These are phyloP conservation scores for Rhodotorula paludigena DNA, from an alignment of 768 basidiomycete species.

Conservation along the genomic window DNA sequence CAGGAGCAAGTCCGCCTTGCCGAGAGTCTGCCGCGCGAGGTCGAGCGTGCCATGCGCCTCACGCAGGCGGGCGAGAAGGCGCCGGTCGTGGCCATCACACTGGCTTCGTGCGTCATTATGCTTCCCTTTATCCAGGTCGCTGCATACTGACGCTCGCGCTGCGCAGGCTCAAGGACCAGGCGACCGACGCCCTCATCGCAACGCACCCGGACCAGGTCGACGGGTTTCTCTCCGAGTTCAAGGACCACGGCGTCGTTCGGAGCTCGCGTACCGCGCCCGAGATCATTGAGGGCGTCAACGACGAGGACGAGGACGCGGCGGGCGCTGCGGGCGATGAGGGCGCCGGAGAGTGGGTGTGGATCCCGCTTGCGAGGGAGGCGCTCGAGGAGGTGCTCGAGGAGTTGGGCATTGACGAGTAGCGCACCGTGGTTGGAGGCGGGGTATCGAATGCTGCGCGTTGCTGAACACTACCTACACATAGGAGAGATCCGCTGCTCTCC, in stretches of 20 bases:
- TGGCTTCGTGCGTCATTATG: conserved; percentile 13
- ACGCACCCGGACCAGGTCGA: conserved; percentile 78
- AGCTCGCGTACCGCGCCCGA: conserved; percentile 45
- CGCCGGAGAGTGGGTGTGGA: conserved; percentile 67
- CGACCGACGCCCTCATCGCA: conserved; percentile 78
- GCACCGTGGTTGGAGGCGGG: neutral
- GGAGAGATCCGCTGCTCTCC: too few species aligned
- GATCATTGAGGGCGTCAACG: conserved; percentile 52
- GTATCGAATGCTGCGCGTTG: conserved; percentile 3
- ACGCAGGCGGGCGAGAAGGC: conserved; percentile 25
- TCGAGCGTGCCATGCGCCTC: conserved; percentile 26
- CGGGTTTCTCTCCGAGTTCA: conserved; percentile 78
- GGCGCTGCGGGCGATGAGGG: conserved; percentile 43
- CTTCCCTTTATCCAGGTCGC: neutral
- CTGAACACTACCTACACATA: neutral
- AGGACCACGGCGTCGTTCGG: conserved; percentile 81
- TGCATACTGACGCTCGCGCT: conserved; percentile 44
- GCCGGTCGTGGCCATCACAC: conserved; percentile 49
- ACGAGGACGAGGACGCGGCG: conserved; percentile 16
- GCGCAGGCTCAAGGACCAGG: conserved; percentile 65
- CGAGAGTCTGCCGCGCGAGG: conserved; percentile 47
- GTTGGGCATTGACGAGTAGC: conserved; percentile 31
- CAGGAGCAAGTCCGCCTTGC: conserved; percentile 63
- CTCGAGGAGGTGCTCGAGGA: conserved; percentile 50
- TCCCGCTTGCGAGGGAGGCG: conserved; percentile 74